These are phyloP conservation scores for Dioscorea dumetorum DNA, from an alignment of 106 monocot genomes.

Conservation along the genomic window DNA sequence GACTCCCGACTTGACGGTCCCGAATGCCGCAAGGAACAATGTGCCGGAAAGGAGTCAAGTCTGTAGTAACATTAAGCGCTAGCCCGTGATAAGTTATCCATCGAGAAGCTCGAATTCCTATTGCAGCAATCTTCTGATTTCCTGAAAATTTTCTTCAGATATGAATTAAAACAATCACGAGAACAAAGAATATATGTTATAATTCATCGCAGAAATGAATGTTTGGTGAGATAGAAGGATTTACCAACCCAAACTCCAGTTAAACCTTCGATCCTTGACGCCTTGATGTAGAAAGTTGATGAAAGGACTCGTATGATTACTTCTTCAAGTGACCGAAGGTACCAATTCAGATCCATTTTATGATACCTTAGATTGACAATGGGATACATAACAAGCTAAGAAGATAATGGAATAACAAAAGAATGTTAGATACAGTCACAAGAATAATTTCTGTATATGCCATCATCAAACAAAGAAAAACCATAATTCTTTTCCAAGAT, in stretches of 20 bases:
- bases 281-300: conserved; percentile 51
- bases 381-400: conserved; percentile 90
- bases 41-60: conserved; percentile 38
- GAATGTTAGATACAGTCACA: neutral
- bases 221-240: neutral
- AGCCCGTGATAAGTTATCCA: conserved; percentile 47
- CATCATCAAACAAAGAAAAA: too few relatives aligned
- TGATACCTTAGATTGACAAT: conserved; percentile 76
- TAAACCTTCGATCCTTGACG: conserved; percentile 36
- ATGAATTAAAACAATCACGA: too few relatives aligned
- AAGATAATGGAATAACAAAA: neutral
- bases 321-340: conserved; percentile 91
- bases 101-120: conserved; percentile 35
- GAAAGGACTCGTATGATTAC: conserved; percentile 61
- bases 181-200: too few relatives aligned
- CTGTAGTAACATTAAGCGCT: conserved; percentile 33
- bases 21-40: conserved; percentile 68
- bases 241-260: conserved; percentile 77
- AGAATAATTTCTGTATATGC: too few relatives aligned
- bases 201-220: neutral
- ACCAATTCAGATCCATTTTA: conserved; percentile 92
- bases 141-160: conserved; percentile 10
- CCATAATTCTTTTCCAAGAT: too few relatives aligned
- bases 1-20: conserved; percentile 45
- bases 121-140: conserved; percentile 34